Conservation (phyloP, 2,329 filamentous ascomycete species). For the Aspergillus piperis region DNA sequence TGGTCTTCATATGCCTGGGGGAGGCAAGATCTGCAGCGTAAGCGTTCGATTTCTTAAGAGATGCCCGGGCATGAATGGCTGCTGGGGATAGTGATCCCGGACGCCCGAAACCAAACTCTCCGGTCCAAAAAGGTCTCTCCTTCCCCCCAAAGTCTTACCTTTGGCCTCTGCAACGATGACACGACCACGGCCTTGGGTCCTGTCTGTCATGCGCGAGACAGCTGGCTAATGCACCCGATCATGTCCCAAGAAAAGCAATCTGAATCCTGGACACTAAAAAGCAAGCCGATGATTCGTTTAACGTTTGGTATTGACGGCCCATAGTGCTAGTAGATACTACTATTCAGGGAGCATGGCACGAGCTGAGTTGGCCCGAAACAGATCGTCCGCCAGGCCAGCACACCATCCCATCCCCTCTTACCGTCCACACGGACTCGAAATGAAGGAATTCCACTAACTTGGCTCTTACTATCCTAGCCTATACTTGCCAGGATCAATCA, state of each 20-base stretch:
- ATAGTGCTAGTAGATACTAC: neutral
- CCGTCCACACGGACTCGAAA: no score
- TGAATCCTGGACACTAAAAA: neutral
- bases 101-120: neutral
- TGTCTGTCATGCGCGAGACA: neutral
- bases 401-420: neutral
- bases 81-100: neutral
- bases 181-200: neutral
- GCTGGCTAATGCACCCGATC: neutral
- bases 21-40: neutral
- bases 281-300: neutral
- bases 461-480: neutral
- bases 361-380: neutral
- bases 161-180: neutral
- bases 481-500: neutral
- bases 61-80: neutral
- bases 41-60: neutral
- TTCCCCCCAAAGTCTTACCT: neutral
- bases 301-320: neutral
- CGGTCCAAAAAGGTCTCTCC: neutral
- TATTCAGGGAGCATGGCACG: neutral
- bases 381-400: neutral
- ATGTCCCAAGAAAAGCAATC: neutral
- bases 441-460: neutral
- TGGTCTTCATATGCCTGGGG: neutral